phyloP scores from a whole-genome alignment of 306 rosid species.

The Prunus kanzakura region DNA sequence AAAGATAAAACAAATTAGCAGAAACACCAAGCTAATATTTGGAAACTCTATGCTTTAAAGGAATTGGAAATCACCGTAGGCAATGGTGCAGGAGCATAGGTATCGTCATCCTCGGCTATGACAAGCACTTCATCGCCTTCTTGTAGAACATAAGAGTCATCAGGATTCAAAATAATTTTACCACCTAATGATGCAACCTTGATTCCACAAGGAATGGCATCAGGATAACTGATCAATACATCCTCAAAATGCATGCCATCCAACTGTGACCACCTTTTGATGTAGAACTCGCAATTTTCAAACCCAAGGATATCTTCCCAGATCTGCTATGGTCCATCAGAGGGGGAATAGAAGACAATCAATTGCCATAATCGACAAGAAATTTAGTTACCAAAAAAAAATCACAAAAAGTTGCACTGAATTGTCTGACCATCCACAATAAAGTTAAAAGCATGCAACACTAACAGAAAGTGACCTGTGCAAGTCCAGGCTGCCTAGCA shows the following conservation, averaged over 20 bases:
- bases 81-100: slow-evolving; percentile 72
- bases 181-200: slow-evolving; percentile 79
- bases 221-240: slow-evolving; percentile 71
- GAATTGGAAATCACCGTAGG: slow-evolving; percentile 69
- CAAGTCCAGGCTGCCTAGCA: slow-evolving; percentile 97
- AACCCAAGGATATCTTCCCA: slow-evolving; percentile 98
- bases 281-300: slow-evolving; percentile 92
- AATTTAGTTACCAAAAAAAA: too few species aligned
- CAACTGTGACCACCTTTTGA: slow-evolving; percentile 87
- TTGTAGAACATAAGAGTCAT: slow-evolving; percentile 76
- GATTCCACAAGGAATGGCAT: slow-evolving; percentile 93
- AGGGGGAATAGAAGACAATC: neutral
- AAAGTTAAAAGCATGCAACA: neutral
- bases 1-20: slow-evolving; percentile 8
- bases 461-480: slow-evolving; percentile 59
- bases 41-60: slow-evolving; percentile 17
- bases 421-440: neutral
- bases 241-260: slow-evolving; percentile 79
- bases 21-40: slow-evolving; percentile 12
- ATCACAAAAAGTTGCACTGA: neutral
- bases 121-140: slow-evolving; percentile 90
- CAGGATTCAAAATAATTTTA: slow-evolving; percentile 76
- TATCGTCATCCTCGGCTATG: slow-evolving; percentile 90
- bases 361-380: slow-evolving; percentile 1
- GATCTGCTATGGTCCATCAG: slow-evolving; percentile 54